These are phyloP conservation scores for Magnolia kwangsiensis DNA, from an alignment of 164 flowering plant species.

Conservation along the genomic window DNA sequence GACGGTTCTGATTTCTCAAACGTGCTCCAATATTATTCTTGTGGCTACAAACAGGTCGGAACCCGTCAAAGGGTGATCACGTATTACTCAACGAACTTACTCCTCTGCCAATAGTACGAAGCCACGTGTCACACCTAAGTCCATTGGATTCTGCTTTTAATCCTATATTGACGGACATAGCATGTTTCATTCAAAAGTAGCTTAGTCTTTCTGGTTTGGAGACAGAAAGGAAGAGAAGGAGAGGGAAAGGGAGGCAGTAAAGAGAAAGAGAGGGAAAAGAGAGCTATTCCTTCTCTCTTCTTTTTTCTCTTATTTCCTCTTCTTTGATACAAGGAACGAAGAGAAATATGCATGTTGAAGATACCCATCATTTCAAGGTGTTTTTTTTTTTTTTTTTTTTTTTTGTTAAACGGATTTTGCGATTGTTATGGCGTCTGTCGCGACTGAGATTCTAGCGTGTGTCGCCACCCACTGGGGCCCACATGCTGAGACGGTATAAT, in stretches of 20 bases:
- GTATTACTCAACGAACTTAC: background rate
- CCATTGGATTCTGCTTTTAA: background rate
- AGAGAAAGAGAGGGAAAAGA: background rate
- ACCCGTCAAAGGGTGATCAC: background rate
- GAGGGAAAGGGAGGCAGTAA: background rate
- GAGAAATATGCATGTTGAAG: background rate
- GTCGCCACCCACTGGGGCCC: too few relatives aligned
- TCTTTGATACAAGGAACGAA: background rate
- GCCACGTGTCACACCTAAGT: background rate
- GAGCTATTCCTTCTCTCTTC: background rate
- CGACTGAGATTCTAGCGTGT: too few relatives aligned
- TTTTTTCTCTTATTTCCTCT: background rate
- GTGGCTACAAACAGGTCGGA: background rate
- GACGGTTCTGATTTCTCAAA: background rate
- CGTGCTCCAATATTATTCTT: background rate
- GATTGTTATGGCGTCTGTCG: too few relatives aligned
- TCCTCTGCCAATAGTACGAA: background rate
- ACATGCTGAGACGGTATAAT: too few relatives aligned
- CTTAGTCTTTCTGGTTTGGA: background rate
- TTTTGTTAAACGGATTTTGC: too few relatives aligned
- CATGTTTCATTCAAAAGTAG: background rate
- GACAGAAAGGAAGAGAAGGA: background rate
- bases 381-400: too few relatives aligned
- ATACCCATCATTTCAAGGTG: background rate
- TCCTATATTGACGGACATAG: background rate